Evolutionary conservation across 139 green algal genomes (phyloP), one percentile per base, ranked within the genome.

Genomic region (Chlamydomonas sp.): DNA sequence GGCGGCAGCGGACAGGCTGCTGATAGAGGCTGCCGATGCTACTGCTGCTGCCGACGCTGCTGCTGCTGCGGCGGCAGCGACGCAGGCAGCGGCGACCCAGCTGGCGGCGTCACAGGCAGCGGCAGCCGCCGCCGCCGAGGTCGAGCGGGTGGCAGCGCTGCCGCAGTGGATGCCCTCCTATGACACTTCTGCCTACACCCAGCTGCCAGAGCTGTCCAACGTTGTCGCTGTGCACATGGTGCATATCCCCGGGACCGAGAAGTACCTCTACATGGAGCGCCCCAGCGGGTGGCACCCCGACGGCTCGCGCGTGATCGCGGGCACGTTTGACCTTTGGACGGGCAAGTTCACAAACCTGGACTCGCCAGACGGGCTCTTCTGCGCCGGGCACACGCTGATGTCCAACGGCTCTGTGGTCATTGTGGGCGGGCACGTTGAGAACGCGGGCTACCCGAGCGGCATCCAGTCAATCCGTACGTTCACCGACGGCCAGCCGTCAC

Each of bases 191-290:
- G 47, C 47, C 47, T 57, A 57, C 22, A 22, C 16, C 20, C 16
- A 28, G 20, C 47, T 57, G 47, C 47, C 57, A 36, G 16, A 65
- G 57, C 16, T 36, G 57, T 35, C 20, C 24, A 33, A 73, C n/a
- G 57, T 81, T 4, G 75, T 81, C 29, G 75, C 75, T 2, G 75
- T 81, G 30, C 75, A 81, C 69, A 63, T 81, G 75, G 65, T 70
- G 29, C 24, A 54, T 4, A 35, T 81, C 0, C 65, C 75, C 0
- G 75, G 75, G 20, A 72, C 75, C 1, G 58, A 76, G 65, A 60
- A 16, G 4, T 76, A 63, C 36, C 65, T 81, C 22, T 74, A 72
- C 57, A 81, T 81, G 75, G 75, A 81, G 65, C 65, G 75, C 0
- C 75, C 75, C 48, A 68, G 37, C 5, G 75, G 75, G 22, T 71